Percentiles rank a stretch among this genome's conserved stretches.
These are phyloP conservation scores for Trichoderma sp. DNA, from an alignment of 2,329 filamentous ascomycete species.

Conservation along the genomic window DNA sequence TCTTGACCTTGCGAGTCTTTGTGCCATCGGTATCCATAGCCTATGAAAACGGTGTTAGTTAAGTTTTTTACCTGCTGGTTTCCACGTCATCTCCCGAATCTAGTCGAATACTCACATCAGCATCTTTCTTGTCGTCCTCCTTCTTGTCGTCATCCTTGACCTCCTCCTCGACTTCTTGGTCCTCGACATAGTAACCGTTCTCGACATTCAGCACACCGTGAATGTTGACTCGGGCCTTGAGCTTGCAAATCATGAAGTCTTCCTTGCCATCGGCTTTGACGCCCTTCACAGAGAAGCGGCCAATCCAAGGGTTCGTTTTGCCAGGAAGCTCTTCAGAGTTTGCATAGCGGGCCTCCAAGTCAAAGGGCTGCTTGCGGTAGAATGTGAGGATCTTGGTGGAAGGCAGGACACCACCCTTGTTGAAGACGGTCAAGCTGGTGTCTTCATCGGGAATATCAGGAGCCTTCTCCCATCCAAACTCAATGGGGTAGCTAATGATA, in stretches of 20 bases:
- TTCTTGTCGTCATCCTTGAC: conserved; percentile 74
- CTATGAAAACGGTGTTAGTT: conserved; percentile 42
- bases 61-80: background rate
- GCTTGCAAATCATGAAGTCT: conserved; percentile 99
- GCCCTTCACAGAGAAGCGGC: conserved; percentile 95
- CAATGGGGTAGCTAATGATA: conserved; percentile 96
- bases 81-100: background rate
- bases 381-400: conserved; percentile 99
- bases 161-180: conserved; percentile 94
- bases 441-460: conserved; percentile 98
- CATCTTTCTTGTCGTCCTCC: conserved; percentile 65
- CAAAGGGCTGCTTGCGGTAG: conserved; percentile 96
- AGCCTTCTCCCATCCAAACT: conserved; percentile 98
- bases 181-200: conserved; percentile 96
- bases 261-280: conserved; percentile 91
- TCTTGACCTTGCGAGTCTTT: conserved; percentile 98
- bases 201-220: conserved; percentile 96
- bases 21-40: conserved; percentile 84
- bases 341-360: conserved; percentile 90
- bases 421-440: conserved; percentile 94
- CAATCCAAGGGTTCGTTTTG: conserved; percentile 92
- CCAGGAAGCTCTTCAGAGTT: conserved; percentile 83
- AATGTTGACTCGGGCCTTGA: conserved; percentile 94
- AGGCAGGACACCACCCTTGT: conserved; percentile 93
- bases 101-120: conserved; percentile 61